Conservation (phyloP, 2,329 filamentous ascomycete species). For the Ceratocystis smalleyi region DNA sequence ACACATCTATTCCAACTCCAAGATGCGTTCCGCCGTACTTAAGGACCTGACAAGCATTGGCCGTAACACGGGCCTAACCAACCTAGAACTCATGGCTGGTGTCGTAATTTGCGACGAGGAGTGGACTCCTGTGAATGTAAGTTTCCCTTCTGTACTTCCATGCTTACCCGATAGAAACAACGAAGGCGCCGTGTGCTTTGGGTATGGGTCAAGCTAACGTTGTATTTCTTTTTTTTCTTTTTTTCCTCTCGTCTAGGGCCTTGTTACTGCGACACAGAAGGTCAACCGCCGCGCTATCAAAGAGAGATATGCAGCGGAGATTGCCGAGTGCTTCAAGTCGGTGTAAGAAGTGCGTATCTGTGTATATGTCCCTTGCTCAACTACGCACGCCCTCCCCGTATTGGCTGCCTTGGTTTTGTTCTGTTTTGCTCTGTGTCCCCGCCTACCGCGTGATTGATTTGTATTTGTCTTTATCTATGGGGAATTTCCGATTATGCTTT, state of each 20-base stretch:
- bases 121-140: conserved; percentile 73
- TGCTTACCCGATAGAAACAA: not conserved
- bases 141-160: conserved; percentile 24
- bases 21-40: conserved; percentile 43
- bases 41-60: conserved; percentile 55
- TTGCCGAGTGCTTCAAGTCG: conserved; percentile 29
- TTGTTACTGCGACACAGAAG: conserved; percentile 48
- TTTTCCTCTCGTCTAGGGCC: conserved; percentile 27
- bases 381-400: not conserved
- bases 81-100: conserved; percentile 60
- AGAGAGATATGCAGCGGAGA: conserved; percentile 36
- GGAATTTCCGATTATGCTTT: not conserved
- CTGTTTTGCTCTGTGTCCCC: not conserved
- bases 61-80: conserved; percentile 48
- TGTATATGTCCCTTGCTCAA: not conserved
- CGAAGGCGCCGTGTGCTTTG: not conserved
- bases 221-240: not conserved
- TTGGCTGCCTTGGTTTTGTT: not conserved
- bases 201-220: conserved; percentile 18
- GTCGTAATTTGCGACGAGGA: conserved; percentile 71
- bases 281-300: conserved; percentile 39
- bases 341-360: not conserved
- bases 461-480: not conserved
- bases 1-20: conserved; percentile 50
- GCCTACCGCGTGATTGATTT: not conserved